These are phyloP conservation scores for Candida tetrigidarum DNA, from an alignment of 1,139 yeast species.

Conservation along the genomic window DNA sequence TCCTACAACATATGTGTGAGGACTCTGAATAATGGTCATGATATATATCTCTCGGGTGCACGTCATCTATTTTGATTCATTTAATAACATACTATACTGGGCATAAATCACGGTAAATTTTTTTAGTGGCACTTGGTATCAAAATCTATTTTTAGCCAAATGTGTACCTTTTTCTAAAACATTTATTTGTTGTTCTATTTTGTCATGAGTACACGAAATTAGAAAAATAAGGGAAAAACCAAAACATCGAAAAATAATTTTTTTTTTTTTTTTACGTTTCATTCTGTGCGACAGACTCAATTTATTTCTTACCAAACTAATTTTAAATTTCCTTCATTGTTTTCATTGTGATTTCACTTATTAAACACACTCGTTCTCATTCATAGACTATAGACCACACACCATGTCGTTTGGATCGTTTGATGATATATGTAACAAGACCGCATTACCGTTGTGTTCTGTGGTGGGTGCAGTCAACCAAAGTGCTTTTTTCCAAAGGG, in stretches of 20 bases:
- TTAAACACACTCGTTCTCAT: conserved; percentile 1
- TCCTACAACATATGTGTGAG: too few species aligned
- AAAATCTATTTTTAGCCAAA: neutral
- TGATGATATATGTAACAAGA: conserved; percentile 62
- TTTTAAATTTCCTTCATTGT: neutral
- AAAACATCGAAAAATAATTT: conserved; percentile 8
- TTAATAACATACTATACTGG: too few species aligned
- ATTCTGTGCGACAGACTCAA: neutral
- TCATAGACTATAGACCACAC: conserved; percentile 18
- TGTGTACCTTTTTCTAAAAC: neutral
- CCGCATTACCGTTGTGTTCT: conserved; percentile 81
- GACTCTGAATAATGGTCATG: too few species aligned
- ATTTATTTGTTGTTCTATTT: neutral
- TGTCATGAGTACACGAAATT: neutral
- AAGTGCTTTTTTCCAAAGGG: conserved; percentile 42
- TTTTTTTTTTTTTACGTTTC: neutral
- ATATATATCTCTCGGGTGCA: too few species aligned
- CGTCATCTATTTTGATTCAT: too few species aligned
- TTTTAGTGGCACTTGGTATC: too few species aligned
- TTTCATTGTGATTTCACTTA: too few species aligned
- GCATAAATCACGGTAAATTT: too few species aligned
- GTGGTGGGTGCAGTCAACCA: conserved; percentile 50
- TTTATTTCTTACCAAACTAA: neutral
- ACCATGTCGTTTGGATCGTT: conserved; percentile 70
- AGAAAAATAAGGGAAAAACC: conserved; percentile 4